Base-by-base conservation (phyloP, 139 green algal species). In the Chlorella sp. region DNA sequence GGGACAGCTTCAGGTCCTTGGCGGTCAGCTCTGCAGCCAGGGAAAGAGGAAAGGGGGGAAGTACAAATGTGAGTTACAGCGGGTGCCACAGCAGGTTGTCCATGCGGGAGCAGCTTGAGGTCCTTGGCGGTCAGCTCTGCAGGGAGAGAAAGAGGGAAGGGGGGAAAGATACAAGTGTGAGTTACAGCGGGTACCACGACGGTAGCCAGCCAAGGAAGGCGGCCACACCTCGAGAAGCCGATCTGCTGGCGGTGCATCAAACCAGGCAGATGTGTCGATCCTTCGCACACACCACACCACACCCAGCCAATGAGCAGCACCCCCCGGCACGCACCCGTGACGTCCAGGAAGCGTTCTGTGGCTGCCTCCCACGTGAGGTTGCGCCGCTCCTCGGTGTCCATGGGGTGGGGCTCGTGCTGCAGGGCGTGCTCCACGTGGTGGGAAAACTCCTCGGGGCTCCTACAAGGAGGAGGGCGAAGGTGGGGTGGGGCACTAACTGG, bases 301-400 rank as follows among this genome's bases (percentile, higher is more conserved):
- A 5, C 7, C 21, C 64, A 71, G 64, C 64, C 2, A 2, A 71
- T 28, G 16, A 14, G 64, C 11, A 71, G 21, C 64, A 71, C 64
- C 16, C 48, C 48, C 48, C 64, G 69, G 28, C 36, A 18, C 83
- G 36, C 83, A 88, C 84, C 84, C 2, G 95, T 96, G 2, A 96
- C 94, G 79, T 98, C 93, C 83, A 99, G 91, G 93, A 99, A 99
- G 66, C 97, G 94, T 88, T 99, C 95, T 1, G 97, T 99, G 60
- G 97, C 97, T 7, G 96, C 97, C 94, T 99, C 97, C 97, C 97
- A 99, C 4, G 97, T 98, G 40, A 99, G 94, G 39, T 90, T 83
- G 87, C 96, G 91, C 90, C 95, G 93, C 86, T 99, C 94, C 30
- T 97, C 90, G 0, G 87, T 24, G 0, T 82, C 91, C 81, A 99